These are phyloP conservation scores for Cyclocybe cylindracea DNA, from an alignment of 768 basidiomycete species.

Conservation along the genomic window DNA sequence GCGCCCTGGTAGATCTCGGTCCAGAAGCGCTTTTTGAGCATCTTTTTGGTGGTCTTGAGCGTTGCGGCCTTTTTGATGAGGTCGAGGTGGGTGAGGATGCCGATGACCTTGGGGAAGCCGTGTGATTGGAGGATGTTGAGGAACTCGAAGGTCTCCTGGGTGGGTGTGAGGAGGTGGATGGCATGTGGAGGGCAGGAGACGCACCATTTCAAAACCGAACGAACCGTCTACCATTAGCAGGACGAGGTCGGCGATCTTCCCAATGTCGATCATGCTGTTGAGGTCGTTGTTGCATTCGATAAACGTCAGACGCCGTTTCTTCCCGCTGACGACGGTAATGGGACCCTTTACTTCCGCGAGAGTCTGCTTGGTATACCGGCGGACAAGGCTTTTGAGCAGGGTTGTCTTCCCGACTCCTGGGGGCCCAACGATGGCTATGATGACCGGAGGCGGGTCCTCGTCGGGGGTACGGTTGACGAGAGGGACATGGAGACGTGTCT, in stretches of 20 bases:
- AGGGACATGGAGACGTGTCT: constrained; percentile 94
- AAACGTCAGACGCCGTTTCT: constrained; percentile 91
- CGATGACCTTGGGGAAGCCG: constrained; percentile 98
- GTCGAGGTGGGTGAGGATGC: constrained; percentile 93
- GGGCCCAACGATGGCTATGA: constrained; percentile 94
- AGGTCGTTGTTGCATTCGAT: constrained; percentile 98
- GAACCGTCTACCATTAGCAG: constrained; percentile 97
- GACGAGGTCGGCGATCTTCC: constrained; percentile 94
- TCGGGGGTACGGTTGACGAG: constrained; percentile 94
- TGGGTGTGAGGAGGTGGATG: not conserved
- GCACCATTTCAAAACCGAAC: constrained; percentile 98
- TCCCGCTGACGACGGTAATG: constrained; percentile 92
- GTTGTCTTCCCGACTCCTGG: constrained; percentile 98
- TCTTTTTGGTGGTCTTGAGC: constrained; percentile 88
- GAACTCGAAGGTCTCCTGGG: constrained; percentile 97
- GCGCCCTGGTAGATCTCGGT: constrained; percentile 99
- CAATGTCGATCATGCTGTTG: constrained; percentile 98
- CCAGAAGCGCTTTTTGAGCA: constrained; percentile 98
- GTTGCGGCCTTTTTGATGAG: constrained; percentile 91
- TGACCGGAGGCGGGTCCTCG: constrained; percentile 87
- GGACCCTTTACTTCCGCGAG: constrained; percentile 89
- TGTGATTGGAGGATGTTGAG: constrained; percentile 96
- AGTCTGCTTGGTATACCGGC: constrained; percentile 93
- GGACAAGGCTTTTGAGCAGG: constrained; percentile 85
- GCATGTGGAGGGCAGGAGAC: constrained; percentile 19